Evolutionary conservation across 345 rosid genomes (phyloP).

Genomic region (Eutrema heterophyllum): DNA sequence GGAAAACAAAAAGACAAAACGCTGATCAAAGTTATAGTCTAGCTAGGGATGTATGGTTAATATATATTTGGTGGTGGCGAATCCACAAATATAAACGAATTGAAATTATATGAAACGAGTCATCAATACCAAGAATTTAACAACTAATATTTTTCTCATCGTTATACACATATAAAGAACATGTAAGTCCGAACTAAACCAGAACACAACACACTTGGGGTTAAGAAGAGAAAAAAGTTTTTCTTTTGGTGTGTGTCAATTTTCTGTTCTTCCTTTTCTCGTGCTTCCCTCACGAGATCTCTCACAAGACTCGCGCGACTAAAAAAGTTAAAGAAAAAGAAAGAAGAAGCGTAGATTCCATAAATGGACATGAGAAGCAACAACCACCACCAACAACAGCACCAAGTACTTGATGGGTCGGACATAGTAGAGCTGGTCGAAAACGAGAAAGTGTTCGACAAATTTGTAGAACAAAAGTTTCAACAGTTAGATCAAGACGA

Average conservation of each 20-base stretch:
- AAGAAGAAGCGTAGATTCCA: conserved; percentile 20
- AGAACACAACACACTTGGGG: not conserved
- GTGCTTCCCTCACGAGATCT: conserved; percentile 31
- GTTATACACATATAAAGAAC: conserved; percentile 5
- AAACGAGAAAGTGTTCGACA: conserved; percentile 68
- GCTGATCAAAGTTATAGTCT: not conserved
- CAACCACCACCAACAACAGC: conserved; percentile 24
- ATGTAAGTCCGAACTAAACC: not conserved
- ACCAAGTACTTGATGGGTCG: conserved; percentile 76
- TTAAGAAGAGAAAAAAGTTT: not conserved
- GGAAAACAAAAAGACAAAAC: not conserved
- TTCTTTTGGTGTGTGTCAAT: conserved; percentile 1
- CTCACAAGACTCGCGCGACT: conserved; percentile 28
- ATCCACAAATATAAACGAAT: conserved; percentile 9
- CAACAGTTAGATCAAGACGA: conserved; percentile 64
- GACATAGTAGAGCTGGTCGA: conserved; percentile 87
- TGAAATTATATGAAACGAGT: not conserved
- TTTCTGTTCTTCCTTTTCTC: conserved; percentile 22
- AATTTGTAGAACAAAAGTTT: conserved; percentile 82
- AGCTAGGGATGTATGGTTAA: conserved; percentile 11
- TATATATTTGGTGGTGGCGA: conserved; percentile 21
- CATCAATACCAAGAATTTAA: not conserved
- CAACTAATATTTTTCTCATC: not conserved
- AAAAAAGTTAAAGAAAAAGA: not conserved
- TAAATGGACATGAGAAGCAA: conserved; percentile 37